phyloP scores from a whole-genome alignment of 2,329 filamentous ascomycete genomes.

The Aspergillus brunneoviolaceus region DNA sequence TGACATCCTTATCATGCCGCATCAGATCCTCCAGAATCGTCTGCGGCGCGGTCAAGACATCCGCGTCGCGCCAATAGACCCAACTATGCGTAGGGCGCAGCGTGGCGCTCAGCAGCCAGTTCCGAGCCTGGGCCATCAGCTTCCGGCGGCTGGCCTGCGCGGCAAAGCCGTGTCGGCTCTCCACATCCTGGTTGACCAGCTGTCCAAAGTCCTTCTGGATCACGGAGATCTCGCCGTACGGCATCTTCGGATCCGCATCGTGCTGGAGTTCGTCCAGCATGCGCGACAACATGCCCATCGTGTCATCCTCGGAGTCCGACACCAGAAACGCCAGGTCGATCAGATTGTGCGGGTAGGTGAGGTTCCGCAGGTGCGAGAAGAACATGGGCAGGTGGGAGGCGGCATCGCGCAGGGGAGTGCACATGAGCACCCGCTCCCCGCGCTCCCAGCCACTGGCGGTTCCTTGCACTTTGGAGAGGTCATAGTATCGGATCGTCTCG shows the following conservation, averaged over 20 bases:
- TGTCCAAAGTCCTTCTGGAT: conserved; percentile 99
- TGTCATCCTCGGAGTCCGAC: conserved; percentile 94
- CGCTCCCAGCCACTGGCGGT: conserved; percentile 93
- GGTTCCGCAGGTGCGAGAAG: conserved; percentile 93
- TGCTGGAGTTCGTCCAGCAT: conserved; percentile 77
- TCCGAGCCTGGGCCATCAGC: conserved; percentile 95
- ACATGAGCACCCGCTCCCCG: conserved; percentile 91
- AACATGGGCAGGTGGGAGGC: conserved; percentile 94
- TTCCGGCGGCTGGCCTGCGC: conserved; percentile 92
- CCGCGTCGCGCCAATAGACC: conserved; percentile 99
- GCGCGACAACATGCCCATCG: conserved; percentile 71
- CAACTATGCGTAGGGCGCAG: conserved; percentile 93
- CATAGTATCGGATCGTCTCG: conserved; percentile 96
- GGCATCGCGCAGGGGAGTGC: conserved; percentile 90
- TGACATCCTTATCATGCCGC: conserved; percentile 98
- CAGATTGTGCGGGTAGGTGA: conserved; percentile 94
- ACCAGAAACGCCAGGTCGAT: conserved; percentile 97
- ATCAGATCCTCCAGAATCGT: conserved; percentile 97
- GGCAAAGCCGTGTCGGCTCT: conserved; percentile 95
- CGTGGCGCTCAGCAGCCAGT: conserved; percentile 93
- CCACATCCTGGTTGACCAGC: conserved; percentile 95
- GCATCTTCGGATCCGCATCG: conserved; percentile 73
- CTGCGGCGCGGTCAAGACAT: conserved; percentile 94
- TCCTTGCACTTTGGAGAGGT: conserved; percentile 86
- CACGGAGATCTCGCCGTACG: conserved; percentile 94